A percentile compares a stretch with the other conserved stretches of the same genome.
These are phyloP conservation scores for Saksenaea vasiformis DNA, from an alignment of 371 early-diverging fungal species.

Conservation along the genomic window DNA sequence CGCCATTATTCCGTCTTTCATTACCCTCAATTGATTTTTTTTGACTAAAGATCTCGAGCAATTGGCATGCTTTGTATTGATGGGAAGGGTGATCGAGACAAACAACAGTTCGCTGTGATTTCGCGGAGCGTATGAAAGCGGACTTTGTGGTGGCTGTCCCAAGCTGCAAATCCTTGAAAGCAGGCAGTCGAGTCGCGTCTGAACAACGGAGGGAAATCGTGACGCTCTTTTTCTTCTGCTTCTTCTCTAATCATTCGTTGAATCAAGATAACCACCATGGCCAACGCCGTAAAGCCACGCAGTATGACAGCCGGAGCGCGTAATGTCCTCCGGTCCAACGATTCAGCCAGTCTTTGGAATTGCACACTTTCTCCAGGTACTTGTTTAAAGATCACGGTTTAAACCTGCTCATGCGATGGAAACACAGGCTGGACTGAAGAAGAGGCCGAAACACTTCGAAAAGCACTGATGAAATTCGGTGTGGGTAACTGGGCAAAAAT, in stretches of 20 bases:
- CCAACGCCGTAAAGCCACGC: conserved; percentile 60
- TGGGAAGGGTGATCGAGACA: too few relatives aligned
- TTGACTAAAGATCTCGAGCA: too few relatives aligned
- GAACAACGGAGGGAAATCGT: too few relatives aligned
- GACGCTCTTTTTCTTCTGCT: conserved; percentile 13
- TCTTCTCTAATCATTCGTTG: conserved; percentile 6
- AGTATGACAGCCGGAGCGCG: conserved; percentile 89
- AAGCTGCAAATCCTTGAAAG: too few relatives aligned
- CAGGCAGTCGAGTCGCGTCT: too few relatives aligned
- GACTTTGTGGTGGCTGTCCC: too few relatives aligned
- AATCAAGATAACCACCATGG: conserved; percentile 10
- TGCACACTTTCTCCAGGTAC: conserved; percentile 87
- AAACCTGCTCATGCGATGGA: background rate
- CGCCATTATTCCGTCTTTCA: too few relatives aligned
- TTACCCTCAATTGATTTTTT: too few relatives aligned
- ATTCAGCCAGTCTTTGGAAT: conserved; percentile 91
- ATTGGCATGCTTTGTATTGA: too few relatives aligned
- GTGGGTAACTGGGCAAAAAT: conserved; percentile 95
- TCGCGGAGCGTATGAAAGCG: too few relatives aligned
- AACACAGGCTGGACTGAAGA: conserved; percentile 81
- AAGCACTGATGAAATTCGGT: conserved; percentile 87
- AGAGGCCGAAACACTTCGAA: conserved; percentile 81
- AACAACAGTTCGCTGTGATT: too few relatives aligned
- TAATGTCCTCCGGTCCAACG: conserved; percentile 88
- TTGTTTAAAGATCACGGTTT: background rate